Percentiles rank a stretch among this genome's conserved stretches.
phyloP scores from a whole-genome alignment of 345 rosid species.

The Citropsis articulata region DNA sequence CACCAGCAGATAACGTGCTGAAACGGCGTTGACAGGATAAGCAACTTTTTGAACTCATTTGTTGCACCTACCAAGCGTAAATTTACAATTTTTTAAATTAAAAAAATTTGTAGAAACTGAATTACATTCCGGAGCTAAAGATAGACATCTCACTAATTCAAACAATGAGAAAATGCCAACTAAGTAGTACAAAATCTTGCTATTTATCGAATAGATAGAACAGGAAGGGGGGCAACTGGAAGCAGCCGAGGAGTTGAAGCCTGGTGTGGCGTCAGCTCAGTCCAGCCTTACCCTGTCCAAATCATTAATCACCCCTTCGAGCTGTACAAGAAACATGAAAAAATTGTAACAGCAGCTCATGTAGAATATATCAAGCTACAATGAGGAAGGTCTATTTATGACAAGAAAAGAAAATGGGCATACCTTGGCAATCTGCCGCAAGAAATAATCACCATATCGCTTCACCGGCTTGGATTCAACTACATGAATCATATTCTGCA shows the following conservation, averaged over 20 bases:
- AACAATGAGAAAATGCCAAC: neutral
- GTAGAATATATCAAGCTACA: neutral
- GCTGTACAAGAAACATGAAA: constrained; percentile 36
- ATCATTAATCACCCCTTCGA: constrained; percentile 83
- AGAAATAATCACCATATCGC: constrained; percentile 79
- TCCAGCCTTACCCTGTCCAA: constrained; percentile 82
- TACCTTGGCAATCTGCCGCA: constrained; percentile 96
- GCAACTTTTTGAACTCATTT: neutral
- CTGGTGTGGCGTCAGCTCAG: constrained; percentile 19
- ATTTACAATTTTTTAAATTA: neutral
- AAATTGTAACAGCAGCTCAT: neutral
- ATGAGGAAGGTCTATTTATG: neutral
- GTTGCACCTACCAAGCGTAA: neutral
- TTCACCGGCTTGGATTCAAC: constrained; percentile 74
- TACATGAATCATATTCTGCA: constrained; percentile 87
- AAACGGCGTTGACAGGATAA: too few species aligned
- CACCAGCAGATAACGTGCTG: neutral
- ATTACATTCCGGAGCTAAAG: constrained; percentile 6
- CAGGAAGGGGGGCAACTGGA: neutral
- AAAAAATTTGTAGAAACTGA: neutral
- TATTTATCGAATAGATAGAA: neutral
- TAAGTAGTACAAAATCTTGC: constrained; percentile 10
- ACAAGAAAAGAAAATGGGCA: neutral
- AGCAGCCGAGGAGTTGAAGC: neutral
- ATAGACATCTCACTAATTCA: neutral